phyloP scores from a whole-genome alignment of 441 rosid genomes.

The Croton laevigatus region DNA sequence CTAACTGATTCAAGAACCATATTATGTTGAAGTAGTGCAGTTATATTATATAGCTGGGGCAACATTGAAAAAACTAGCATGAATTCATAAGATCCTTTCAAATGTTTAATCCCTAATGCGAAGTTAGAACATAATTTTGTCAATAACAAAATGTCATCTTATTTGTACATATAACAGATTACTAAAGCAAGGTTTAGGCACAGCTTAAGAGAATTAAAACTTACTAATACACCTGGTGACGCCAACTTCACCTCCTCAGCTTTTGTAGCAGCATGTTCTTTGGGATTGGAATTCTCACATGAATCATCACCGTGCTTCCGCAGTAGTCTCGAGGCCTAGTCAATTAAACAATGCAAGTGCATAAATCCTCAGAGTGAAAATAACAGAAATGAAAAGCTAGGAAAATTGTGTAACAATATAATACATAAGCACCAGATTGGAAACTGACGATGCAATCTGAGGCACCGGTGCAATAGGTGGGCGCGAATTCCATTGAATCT shows the following conservation, averaged over 20 bases:
- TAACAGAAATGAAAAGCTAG: background rate
- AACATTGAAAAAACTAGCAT: slow-evolving; percentile 7
- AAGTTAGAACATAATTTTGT: slow-evolving; percentile 20
- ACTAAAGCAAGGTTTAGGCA: background rate
- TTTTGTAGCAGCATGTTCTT: slow-evolving; percentile 33
- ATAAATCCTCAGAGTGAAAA: slow-evolving; percentile 27
- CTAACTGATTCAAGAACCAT: background rate
- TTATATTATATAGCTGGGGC: background rate
- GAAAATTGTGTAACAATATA: slow-evolving; percentile 18
- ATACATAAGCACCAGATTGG: slow-evolving; percentile 63
- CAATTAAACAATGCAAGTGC: slow-evolving; percentile 19
- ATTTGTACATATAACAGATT: background rate
- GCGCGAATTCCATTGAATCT: slow-evolving; percentile 53
- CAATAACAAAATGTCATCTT: slow-evolving; percentile 8
- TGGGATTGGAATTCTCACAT: slow-evolving; percentile 27
- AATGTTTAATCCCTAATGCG: slow-evolving; percentile 16
- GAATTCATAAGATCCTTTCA: slow-evolving; percentile 14
- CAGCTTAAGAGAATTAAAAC: slow-evolving; percentile 16
- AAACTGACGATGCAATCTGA: slow-evolving; percentile 62
- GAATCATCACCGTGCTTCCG: slow-evolving; percentile 40
- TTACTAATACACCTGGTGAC: slow-evolving; percentile 49
- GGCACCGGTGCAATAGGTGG: slow-evolving; percentile 47
- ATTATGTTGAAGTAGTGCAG: background rate
- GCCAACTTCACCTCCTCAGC: slow-evolving; percentile 34
- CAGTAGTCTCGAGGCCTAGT: slow-evolving; percentile 56